These are phyloP conservation scores for Populus deltoides DNA, from an alignment of 345 rosid genomes.

Conservation along the genomic window DNA sequence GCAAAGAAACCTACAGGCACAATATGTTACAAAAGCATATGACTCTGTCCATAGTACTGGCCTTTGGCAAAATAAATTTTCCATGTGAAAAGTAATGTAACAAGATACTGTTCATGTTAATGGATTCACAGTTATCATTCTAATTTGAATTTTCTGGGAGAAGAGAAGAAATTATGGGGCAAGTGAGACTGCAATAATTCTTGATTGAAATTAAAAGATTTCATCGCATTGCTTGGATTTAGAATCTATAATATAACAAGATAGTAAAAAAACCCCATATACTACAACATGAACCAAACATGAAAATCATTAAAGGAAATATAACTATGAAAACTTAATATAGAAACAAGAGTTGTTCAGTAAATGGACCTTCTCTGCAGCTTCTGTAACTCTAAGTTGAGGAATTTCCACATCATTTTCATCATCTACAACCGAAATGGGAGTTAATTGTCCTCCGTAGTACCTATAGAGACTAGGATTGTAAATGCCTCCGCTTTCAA, in stretches of 20 bases:
- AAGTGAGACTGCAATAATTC: neutral
- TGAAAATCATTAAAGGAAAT: neutral
- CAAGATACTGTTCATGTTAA: neutral
- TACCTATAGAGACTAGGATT: slow-evolving; percentile 47
- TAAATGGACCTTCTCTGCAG: slow-evolving; percentile 78
- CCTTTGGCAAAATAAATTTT: neutral
- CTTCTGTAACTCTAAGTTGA: slow-evolving; percentile 62
- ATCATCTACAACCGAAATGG: slow-evolving; percentile 55
- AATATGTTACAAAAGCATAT: neutral
- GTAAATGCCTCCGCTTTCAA: neutral
- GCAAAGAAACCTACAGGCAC: slow-evolving; percentile 67
- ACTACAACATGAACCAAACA: neutral
- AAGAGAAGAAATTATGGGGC: neutral
- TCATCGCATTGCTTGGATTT: neutral
- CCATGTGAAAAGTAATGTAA: no score
- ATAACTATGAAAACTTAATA: neutral
- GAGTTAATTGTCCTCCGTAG: slow-evolving; percentile 77
- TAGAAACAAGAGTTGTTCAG: neutral
- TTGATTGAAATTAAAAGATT: neutral
- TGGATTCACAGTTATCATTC: neutral
- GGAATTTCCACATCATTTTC: slow-evolving; percentile 45
- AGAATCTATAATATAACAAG: neutral
- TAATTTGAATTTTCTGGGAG: neutral
- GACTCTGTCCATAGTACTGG: neutral
- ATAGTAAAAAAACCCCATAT: neutral